Conservation (phyloP, 768 basidiomycete species). For the Lentinula sp. region DNA sequence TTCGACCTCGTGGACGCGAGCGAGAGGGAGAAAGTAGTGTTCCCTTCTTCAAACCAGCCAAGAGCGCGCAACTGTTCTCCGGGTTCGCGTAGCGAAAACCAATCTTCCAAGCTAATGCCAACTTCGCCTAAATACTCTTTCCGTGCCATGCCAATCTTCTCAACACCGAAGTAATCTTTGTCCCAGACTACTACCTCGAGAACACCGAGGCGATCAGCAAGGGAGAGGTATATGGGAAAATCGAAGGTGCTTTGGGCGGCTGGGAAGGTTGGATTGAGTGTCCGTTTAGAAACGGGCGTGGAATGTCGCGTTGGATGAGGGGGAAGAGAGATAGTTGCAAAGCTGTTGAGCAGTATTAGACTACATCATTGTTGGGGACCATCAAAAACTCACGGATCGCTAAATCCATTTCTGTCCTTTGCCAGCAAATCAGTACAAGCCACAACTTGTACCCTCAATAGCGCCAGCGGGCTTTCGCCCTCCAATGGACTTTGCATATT, state of each 20-base stretch:
- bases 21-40: slow-evolving; percentile 50
- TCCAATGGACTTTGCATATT: slow-evolving; percentile 32
- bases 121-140: slow-evolving; percentile 96
- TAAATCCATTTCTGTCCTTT: slow-evolving; percentile 63
- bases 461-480: slow-evolving; percentile 62
- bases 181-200: slow-evolving; percentile 92
- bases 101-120: slow-evolving; percentile 70
- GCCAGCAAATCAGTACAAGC: slow-evolving; percentile 55
- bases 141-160: slow-evolving; percentile 19
- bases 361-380: not conserved
- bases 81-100: slow-evolving; percentile 45
- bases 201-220: slow-evolving; percentile 65
- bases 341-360: slow-evolving; percentile 33
- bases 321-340: slow-evolving; percentile 56
- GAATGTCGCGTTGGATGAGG: slow-evolving; percentile 47
- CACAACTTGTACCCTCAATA: slow-evolving; percentile 64
- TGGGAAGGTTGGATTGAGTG: slow-evolving; percentile 58
- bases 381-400: slow-evolving; percentile 62
- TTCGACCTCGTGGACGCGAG: slow-evolving; percentile 37
- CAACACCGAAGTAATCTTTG: slow-evolving; percentile 63
- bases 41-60: slow-evolving; percentile 56
- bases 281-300: slow-evolving; percentile 74
- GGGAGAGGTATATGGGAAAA: slow-evolving; percentile 76
- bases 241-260: slow-evolving; percentile 82
- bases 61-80: slow-evolving; percentile 31